phyloP scores from a whole-genome alignment of 495 filamentous ascomycete species.

The Massariosphaeria phaeospora region DNA sequence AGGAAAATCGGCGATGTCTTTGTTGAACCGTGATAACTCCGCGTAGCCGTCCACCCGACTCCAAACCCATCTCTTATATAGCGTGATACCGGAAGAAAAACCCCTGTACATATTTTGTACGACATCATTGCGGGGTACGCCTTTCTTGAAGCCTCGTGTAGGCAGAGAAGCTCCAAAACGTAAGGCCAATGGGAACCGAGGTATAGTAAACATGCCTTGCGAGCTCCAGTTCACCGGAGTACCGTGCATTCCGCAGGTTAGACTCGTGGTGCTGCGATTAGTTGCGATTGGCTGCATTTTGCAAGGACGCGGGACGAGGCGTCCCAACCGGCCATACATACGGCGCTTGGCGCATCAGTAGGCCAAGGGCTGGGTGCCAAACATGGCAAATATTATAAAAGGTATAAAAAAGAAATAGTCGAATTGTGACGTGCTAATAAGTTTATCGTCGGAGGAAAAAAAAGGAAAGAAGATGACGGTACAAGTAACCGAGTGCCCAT shows the following conservation, averaged over 20 bases:
- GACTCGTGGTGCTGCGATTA: neutral
- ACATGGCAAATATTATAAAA: too few relatives aligned
- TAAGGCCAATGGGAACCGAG: neutral
- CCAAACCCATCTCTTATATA: neutral
- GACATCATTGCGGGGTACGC: slow-evolving; percentile 2
- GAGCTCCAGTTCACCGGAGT: neutral
- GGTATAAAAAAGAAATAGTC: too few relatives aligned
- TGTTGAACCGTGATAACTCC: too few relatives aligned
- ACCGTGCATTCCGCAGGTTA: neutral
- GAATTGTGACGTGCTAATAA: too few relatives aligned
- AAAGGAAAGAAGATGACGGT: too few relatives aligned
- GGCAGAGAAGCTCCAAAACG: neutral
- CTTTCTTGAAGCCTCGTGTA: neutral
- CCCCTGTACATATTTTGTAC: neutral
- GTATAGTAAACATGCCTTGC: neutral
- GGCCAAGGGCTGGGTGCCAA: too few relatives aligned
- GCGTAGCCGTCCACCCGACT: neutral
- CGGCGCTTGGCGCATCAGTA: neutral
- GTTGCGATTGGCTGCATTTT: neutral
- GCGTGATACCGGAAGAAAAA: neutral
- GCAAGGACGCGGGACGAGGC: neutral
- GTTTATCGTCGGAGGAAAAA: too few relatives aligned
- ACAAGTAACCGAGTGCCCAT: too few relatives aligned
- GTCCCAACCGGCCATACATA: neutral
- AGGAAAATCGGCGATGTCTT: too few relatives aligned